Base-by-base conservation (phyloP, 1,284 basidiomycete genomes). In the Porodaedalea pini region DNA sequence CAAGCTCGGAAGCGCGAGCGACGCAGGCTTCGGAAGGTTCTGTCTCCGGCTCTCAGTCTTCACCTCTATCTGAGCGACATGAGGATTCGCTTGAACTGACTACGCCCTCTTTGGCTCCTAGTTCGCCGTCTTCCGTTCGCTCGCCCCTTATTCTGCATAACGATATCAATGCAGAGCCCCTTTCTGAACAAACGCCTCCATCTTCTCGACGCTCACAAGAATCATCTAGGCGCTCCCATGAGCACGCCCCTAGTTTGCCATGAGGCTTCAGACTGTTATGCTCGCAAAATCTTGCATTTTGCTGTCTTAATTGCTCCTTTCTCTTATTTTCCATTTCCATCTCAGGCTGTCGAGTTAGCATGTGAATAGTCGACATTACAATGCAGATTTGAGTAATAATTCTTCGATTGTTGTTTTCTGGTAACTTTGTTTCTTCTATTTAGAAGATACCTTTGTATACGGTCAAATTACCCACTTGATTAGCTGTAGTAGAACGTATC, bases 1-100 rank as follows among this genome's bases (percentile, higher is more conserved):
- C 49, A 15, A 51, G 21, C 10, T 29, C 44, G 2, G 49, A 51
- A 32, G 39, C 29, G n/a, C 37, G 32, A 7, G 40, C 37, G 8
- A 19, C 13, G 34, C 32, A 37, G 25, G 40, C 37, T 8, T 50
- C 44, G 3, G 57, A 55, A 11, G 31, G 40, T 7, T 27, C 45
- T 15, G 32, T 27, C 19, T 27, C 53, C n/a, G 48, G 23, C 10
- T 49, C 57, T 13, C 56, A 47, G 34, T 17, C 31, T 21, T 55
- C 57, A 6, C 47, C 53, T 43, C 25, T 39, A 19, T 54, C 51
- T 19, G 57, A 58, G 17, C n/a, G 29, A 15, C 34, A 43, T 36
- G 32, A 44, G 34, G 48, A 51, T 34, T 51, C 53, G 6, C 40
- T 47, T 19, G 49, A 50, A 31, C 31, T 31, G 5, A 55, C 57